Evolutionary conservation across 805 yeast genomes (phyloP).

Genomic region (Yarrowia sp.): DNA sequence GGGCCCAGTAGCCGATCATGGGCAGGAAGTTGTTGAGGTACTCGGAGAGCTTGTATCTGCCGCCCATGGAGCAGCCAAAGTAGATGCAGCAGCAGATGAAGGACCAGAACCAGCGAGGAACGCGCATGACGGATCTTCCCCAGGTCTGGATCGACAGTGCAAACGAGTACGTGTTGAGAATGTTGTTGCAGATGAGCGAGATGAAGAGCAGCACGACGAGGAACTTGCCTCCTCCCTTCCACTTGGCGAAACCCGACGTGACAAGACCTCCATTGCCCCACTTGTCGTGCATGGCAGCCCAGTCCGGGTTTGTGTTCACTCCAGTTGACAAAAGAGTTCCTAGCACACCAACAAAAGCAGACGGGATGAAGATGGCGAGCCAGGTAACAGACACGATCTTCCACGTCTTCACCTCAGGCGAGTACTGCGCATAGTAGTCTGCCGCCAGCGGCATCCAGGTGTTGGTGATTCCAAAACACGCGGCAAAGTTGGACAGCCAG

Average conservation of each 20-base stretch:
- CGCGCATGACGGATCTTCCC: conserved; percentile 48
- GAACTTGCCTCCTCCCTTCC: conserved; percentile 79
- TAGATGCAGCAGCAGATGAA: conserved; percentile 60
- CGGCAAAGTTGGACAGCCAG: conserved; percentile 67
- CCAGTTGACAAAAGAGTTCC: conserved; percentile 70
- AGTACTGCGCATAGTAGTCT: conserved; percentile 79
- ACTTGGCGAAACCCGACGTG: conserved; percentile 59
- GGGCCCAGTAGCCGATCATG: conserved; percentile 89
- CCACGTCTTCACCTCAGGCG: conserved; percentile 60
- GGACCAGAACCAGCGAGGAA: conserved; percentile 80
- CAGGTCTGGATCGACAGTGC: conserved; percentile 72
- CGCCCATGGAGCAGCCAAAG: conserved; percentile 70
- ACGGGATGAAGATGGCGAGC: conserved; percentile 65
- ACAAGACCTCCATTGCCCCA: conserved; percentile 77
- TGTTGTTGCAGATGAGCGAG: conserved; percentile 77
- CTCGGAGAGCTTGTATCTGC: conserved; percentile 66
- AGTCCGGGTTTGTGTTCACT: conserved; percentile 55
- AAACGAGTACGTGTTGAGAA: conserved; percentile 75
- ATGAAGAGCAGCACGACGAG: conserved; percentile 65
- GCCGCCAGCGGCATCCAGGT: conserved; percentile 89
- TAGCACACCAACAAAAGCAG: conserved; percentile 70
- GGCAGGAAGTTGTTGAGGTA: conserved; percentile 81
- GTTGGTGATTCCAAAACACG: conserved; percentile 73
- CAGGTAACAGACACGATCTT: conserved; percentile 61
- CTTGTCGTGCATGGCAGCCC: conserved; percentile 54